Base-by-base conservation (phyloP, 1,139 yeast genomes). In the Schwanniomyces etchellsii region DNA sequence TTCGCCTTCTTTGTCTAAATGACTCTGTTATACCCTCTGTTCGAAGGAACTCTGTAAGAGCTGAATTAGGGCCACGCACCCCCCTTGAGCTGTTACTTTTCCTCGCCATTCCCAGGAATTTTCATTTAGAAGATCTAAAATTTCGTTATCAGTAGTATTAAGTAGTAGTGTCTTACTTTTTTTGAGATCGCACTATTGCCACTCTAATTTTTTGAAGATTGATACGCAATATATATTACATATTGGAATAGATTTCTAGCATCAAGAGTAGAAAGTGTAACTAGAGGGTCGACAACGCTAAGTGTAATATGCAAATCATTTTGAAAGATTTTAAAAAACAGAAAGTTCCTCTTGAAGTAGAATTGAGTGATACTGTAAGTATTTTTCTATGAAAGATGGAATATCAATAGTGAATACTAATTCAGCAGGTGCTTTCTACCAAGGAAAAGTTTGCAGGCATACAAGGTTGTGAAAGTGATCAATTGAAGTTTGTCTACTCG, bases 251-350 rank as follows among this genome's bases (percentile, higher is more conserved):
- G 21, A 18, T 18, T n/a, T n/a, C n/a, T n/a, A n/a, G n/a, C n/a
- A n/a, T n/a, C n/a, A n/a, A n/a, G n/a, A n/a, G n/a, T n/a, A n/a
- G n/a, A n/a, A n/a, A n/a, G n/a, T n/a, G n/a, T n/a, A n/a, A n/a
- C n/a, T n/a, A n/a, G n/a, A n/a, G n/a, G n/a, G n/a, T n/a, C n/a
- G n/a, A n/a, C n/a, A n/a, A n/a, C n/a, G n/a, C n/a, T n/a, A n/a
- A n/a, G n/a, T n/a, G 7, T 18, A 16, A 28, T 47, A 88, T 91
- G 94, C 83, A 81, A 60, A 68, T 93, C 43, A 75, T 81, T 33
- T 77, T 91, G 56, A 88, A 89, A 56, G 95, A 91, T 60, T 84
- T 91, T 60, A 88, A 89, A 64, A 93, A 91, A 64, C 89, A 85
- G 54, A 84, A 80, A 55, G 77, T 89, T 57, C 73, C 88, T 25